Base-by-base conservation (phyloP, 2,329 filamentous ascomycete species). In the Zopfia rhizophila region DNA sequence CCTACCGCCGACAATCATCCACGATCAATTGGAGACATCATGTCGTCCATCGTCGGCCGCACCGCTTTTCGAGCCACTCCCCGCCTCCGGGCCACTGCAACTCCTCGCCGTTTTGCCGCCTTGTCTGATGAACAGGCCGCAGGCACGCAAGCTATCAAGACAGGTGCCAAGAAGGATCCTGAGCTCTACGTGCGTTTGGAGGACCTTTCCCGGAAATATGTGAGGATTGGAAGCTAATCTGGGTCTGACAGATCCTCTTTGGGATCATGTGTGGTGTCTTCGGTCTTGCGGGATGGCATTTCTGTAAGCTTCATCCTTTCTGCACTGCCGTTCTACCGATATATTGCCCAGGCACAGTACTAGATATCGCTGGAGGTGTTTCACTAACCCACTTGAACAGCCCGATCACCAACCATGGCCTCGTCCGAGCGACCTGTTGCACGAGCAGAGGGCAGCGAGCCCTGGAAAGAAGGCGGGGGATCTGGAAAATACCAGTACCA, bases 231-330 rank as follows among this genome's bases (percentile, higher is more conserved):
- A 41, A 38, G 63, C 65, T 69, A 57, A 69, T 59, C 46, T 32
- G 3, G 42, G 32, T 22, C 31, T 13, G 24, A 47, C 66, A 97
- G 94, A 86, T 97, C 69, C 88, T 99, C 59, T 84, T 92, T 56
- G 90, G 85, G 69, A 87, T 97, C 73, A 96, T 97, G 91, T 86
- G 88, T 65, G 87, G 87, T 72, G 89, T 90, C 65, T 89, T 97
- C 69, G 86, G 87, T 68, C 86, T 94, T 65, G 93, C 90, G 60
- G 93, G 93, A 72, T 96, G 87, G 85, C 91, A 92, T 79, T 90
- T 94, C 66, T 88, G 88, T 90, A 82, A 70, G 76, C 46, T 48
- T 32, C 19, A 46, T 41, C 42, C 29, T 43, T 13, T 24, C 21
- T 37, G 7, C 38, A 13, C 16, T 30, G 10, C 27, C 16, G 38